Percentiles rank a stretch among this genome's conserved stretches.
Evolutionary conservation across 257 asterid genomes (phyloP).

Genomic region (Nyctanthes arbortristis): DNA sequence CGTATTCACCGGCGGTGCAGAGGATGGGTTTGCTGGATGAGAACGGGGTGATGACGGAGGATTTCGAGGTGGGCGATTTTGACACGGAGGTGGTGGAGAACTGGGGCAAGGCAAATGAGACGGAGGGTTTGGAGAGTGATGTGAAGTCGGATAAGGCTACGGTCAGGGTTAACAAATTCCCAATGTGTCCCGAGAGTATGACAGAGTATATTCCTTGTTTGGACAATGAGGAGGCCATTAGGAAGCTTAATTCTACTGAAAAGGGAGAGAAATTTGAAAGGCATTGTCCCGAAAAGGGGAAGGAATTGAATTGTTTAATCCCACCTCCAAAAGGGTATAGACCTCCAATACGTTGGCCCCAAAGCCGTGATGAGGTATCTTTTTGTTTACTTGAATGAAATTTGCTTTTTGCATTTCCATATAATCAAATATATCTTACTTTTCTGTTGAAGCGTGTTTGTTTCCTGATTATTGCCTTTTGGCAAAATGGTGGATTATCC

Average conservation of each 20-base stretch:
- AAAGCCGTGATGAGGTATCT: slow-evolving; percentile 86
- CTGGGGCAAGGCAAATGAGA: slow-evolving; percentile 53
- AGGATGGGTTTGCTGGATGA: slow-evolving; percentile 89
- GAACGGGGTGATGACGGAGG: slow-evolving; percentile 73
- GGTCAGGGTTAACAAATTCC: slow-evolving; percentile 59
- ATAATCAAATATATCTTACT: background rate
- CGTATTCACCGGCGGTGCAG: slow-evolving; percentile 55
- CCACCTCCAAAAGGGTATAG: slow-evolving; percentile 87
- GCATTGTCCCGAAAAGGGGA: slow-evolving; percentile 77
- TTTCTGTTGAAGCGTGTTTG: no score
- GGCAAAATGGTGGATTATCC: no score
- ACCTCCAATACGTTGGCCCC: slow-evolving; percentile 84
- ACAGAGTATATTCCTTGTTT: slow-evolving; percentile 91
- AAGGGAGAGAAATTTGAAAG: slow-evolving; percentile 87
- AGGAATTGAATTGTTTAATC: slow-evolving; percentile 72
- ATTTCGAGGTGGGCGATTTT: slow-evolving; percentile 78
- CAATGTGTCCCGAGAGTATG: slow-evolving; percentile 60
- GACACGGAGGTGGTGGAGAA: slow-evolving; percentile 65
- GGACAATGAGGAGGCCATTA: slow-evolving; percentile 78
- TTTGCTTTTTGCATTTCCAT: background rate
- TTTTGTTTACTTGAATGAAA: slow-evolving; percentile 3
- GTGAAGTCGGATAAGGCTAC: slow-evolving; percentile 41
- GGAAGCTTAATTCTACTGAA: slow-evolving; percentile 57
- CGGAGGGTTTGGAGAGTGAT: slow-evolving; percentile 39
- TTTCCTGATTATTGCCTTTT: no score